Evolutionary conservation across 805 yeast genomes (phyloP).

Genomic region (Spathaspora hagerdaliae): DNA sequence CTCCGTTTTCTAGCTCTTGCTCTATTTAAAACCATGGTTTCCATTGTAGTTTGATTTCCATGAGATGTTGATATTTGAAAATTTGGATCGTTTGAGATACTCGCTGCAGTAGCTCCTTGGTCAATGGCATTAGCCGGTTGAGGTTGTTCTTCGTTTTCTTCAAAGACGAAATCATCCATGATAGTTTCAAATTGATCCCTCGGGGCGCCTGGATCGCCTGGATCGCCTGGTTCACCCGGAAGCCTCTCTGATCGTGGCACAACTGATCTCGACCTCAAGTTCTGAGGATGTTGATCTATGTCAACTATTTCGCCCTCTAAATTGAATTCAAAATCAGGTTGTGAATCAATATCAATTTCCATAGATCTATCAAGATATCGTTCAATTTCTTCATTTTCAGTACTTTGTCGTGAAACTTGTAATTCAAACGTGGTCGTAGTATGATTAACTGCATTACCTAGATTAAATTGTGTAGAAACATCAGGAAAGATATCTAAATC

Average conservation of each 20-base stretch:
- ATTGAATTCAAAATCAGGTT: slow-evolving; percentile 1
- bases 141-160: background rate
- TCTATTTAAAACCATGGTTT: background rate
- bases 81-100: slow-evolving; percentile 3
- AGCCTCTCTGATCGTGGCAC: too few relatives aligned
- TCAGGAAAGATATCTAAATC: slow-evolving; percentile 12
- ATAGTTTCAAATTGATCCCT: background rate
- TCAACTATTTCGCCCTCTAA: slow-evolving; percentile 1
- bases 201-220: background rate
- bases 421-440: background rate
- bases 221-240: too few relatives aligned
- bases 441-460: background rate
- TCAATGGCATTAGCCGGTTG: background rate
- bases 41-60: background rate
- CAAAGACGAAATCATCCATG: slow-evolving; percentile 3
- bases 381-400: background rate
- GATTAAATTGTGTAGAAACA: background rate
- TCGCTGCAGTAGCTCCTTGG: background rate
- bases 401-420: background rate
- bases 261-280: too few relatives aligned
- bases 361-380: slow-evolving; percentile 2
- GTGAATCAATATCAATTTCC: slow-evolving; percentile 2
- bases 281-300: background rate
- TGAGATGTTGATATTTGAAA: slow-evolving; percentile 2
- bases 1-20: background rate